phyloP scores from a whole-genome alignment of 2,329 filamentous ascomycete genomes.

The Fusarium heterosporum region DNA sequence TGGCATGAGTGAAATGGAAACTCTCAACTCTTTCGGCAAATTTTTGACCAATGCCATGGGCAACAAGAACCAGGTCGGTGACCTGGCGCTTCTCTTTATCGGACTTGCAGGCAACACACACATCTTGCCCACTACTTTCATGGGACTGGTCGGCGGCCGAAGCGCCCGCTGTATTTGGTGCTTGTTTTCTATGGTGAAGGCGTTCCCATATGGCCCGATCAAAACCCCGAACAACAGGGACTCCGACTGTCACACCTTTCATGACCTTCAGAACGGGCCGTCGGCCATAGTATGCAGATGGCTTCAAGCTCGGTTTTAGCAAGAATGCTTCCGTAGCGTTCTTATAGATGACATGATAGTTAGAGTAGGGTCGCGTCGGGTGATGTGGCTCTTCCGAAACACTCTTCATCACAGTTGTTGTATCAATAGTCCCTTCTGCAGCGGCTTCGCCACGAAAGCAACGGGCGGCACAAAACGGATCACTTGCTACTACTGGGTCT shows the following conservation, averaged over 20 bases:
- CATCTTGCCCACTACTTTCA: conserved; percentile 45
- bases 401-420: conserved; percentile 47
- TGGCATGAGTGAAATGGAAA: conserved; percentile 96
- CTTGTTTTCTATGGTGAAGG: conserved; percentile 66
- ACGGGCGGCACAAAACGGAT: conserved; percentile 69
- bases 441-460: conserved; percentile 71
- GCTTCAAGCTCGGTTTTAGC: conserved; percentile 84
- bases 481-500: conserved; percentile 61
- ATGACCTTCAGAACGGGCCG: conserved; percentile 85
- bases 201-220: conserved; percentile 81
- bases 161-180: conserved; percentile 46
- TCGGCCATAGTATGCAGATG: conserved; percentile 86
- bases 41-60: conserved; percentile 97
- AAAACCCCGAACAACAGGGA: conserved; percentile 91
- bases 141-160: conserved; percentile 48
- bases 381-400: conserved; percentile 53
- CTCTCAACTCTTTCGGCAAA: conserved; percentile 94
- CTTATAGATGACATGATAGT: conserved; percentile 88
- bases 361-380: conserved; percentile 71
- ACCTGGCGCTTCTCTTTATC: conserved; percentile 76
- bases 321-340: conserved; percentile 82
- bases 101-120: conserved; percentile 70
- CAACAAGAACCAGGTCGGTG: conserved; percentile 88
- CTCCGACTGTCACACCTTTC: conserved; percentile 83
- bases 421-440: conserved; percentile 62